Evolutionary conservation across 148 eudicot species (phyloP).

Genomic region (Diospyros kaki): DNA sequence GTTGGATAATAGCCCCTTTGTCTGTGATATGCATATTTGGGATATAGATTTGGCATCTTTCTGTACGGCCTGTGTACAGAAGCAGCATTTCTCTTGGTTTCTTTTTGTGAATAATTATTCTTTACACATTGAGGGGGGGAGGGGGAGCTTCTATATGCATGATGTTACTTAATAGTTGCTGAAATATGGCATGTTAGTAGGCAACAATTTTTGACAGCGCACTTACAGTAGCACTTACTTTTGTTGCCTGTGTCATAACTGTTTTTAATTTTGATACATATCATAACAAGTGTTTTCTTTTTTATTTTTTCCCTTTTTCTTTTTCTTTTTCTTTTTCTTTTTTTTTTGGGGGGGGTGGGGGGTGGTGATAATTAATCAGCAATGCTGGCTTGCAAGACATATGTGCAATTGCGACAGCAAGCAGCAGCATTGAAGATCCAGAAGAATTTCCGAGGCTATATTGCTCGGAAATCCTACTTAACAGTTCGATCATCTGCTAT

Average conservation of each 20-base stretch:
- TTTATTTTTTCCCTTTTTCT: too few species aligned
- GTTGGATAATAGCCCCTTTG: too few species aligned
- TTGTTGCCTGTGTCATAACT: too few species aligned
- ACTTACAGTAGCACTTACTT: background rate
- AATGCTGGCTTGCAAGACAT: slow-evolving; percentile 70
- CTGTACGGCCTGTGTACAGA: too few species aligned
- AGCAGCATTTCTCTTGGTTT: too few species aligned
- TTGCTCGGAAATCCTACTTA: slow-evolving; percentile 51
- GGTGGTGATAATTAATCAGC: slow-evolving; percentile 25
- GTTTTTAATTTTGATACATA: too few species aligned
- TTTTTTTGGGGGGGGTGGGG: background rate
- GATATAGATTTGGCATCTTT: too few species aligned
- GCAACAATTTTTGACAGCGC: background rate
- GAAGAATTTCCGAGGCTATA: slow-evolving; percentile 63
- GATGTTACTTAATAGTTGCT: background rate
- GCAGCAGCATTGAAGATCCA: slow-evolving; percentile 88
- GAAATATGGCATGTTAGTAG: background rate
- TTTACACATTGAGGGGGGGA: too few species aligned
- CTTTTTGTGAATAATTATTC: too few species aligned
- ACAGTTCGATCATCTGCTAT: slow-evolving; percentile 51
- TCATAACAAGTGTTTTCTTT: too few species aligned
- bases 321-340: background rate
- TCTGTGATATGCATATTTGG: too few species aligned
- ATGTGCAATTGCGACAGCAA: slow-evolving; percentile 66
- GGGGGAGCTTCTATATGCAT: too few species aligned